phyloP scores from a whole-genome alignment of 2,329 filamentous ascomycete genomes.

The Dothideomycetes sp. region DNA sequence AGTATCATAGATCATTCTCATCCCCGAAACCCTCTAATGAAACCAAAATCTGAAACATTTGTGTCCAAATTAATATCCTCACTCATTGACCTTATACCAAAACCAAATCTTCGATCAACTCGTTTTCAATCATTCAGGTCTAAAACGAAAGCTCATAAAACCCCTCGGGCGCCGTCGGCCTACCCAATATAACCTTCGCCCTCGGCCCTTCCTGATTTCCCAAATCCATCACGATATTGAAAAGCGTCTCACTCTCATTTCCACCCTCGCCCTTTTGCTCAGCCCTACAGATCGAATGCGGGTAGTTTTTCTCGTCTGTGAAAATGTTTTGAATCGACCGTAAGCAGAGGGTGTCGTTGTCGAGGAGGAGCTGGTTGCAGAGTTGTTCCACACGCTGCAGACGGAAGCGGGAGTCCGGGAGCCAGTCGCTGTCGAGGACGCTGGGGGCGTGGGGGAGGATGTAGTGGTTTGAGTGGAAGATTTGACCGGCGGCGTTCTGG shows the following conservation, averaged over 20 bases:
- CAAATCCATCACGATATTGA: slow-evolving; percentile 29
- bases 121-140: no score
- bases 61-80: no score
- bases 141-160: slow-evolving; percentile 14
- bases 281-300: slow-evolving; percentile 24
- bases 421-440: slow-evolving; percentile 30
- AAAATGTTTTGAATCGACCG: slow-evolving; percentile 24
- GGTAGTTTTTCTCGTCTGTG: slow-evolving; percentile 29
- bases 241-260: slow-evolving; percentile 20
- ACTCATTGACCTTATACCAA: no score
- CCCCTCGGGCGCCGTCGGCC: slow-evolving; percentile 20
- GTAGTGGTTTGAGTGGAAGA: slow-evolving; percentile 35
- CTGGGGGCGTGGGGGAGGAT: slow-evolving; percentile 25
- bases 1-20: no score
- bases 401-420: slow-evolving; percentile 28
- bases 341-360: slow-evolving; percentile 15
- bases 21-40: no score
- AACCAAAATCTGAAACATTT: no score
- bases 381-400: slow-evolving; percentile 27
- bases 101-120: no score
- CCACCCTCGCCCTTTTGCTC: slow-evolving; percentile 15
- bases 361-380: slow-evolving; percentile 11
- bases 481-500: slow-evolving; percentile 22
- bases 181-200: slow-evolving; percentile 21
- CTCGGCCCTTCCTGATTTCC: slow-evolving; percentile 10